phyloP scores from a whole-genome alignment of 2,329 filamentous ascomycete genomes.

The Thermoascus crustaceus region DNA sequence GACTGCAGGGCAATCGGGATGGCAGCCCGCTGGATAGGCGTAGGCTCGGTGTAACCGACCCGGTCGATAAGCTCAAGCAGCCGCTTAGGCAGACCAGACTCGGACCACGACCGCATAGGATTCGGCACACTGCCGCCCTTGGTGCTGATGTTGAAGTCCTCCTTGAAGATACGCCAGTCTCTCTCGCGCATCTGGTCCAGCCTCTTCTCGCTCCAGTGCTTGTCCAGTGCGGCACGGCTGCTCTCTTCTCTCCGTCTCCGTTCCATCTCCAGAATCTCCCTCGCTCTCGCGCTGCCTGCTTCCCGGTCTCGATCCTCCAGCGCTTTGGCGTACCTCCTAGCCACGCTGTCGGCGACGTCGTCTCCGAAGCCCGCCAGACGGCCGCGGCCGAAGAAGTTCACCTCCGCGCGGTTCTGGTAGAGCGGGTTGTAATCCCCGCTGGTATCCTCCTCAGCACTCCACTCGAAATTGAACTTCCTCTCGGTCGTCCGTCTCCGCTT shows the following conservation, averaged over 20 bases:
- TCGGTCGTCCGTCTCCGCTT: conserved; percentile 88
- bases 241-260: conserved; percentile 65
- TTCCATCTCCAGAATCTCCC: conserved; percentile 79
- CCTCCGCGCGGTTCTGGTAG: conserved; percentile 60
- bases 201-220: conserved; percentile 92
- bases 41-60: conserved; percentile 87
- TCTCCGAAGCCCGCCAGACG: conserved; percentile 59
- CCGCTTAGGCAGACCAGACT: conserved; percentile 69
- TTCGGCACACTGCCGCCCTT: conserved; percentile 90
- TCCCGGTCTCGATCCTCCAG: conserved; percentile 68
- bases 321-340: conserved; percentile 54
- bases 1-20: conserved; percentile 92
- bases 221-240: conserved; percentile 66
- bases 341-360: conserved; percentile 44
- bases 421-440: conserved; percentile 74
- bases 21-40: conserved; percentile 83
- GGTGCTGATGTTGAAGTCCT: conserved; percentile 93
- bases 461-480: conserved; percentile 98
- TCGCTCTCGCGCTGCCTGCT: conserved; percentile 66
- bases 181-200: conserved; percentile 91
- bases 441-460: conserved; percentile 92
- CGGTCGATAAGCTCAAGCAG: conserved; percentile 73
- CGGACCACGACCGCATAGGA: conserved; percentile 89
- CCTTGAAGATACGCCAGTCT: conserved; percentile 99
- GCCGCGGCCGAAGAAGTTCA: conserved; percentile 62